Base-by-base conservation (phyloP, 2,329 filamentous ascomycete genomes). In the Zalaria obscura region DNA sequence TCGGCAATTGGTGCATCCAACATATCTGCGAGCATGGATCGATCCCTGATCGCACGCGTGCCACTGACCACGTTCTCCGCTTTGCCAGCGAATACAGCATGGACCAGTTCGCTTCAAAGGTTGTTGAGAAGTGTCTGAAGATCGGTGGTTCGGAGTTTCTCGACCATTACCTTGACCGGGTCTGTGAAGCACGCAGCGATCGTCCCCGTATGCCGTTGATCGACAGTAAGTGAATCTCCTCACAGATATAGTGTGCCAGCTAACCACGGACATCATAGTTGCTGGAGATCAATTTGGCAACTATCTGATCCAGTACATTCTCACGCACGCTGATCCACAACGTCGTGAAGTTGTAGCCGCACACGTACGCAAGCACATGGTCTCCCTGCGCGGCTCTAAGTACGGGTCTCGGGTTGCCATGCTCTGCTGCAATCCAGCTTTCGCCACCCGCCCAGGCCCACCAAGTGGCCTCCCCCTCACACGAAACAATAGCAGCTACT, bases 1-100 rank as follows among this genome's bases (percentile, higher is more conserved):
- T 98, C 58, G 91, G 91, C 42, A 98, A 98, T 61, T 98, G 91
- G 91, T 98, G 91, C 67, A 96, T 98, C 55, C 91, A 98, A 65
- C 91, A 98, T 64, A 87, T 98, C 53, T 98, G 91, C 63, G 91
- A 98, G 62, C 91, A 98, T 58, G 89, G 93, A 39, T 82, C 82
- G 43, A 83, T 88, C 28, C 79, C 81, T 34, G 93, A 98, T 62
- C 88, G 89, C 53, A 89, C 82, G 63, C 82, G 88, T 51, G 91
- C 93, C 36, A 81, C 95, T 55, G 89, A 98, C 52, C 89, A 96
- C 61, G 89, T 98, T 55, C 82, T 98, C 50, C 81, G 81, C 48
- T 93, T 86, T 63, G 85, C 88, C 28, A 83, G 86, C 10, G 88
- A 95, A 63, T 98, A 96, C 65, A 96, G 89, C 64, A 95, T 93